Base-by-base conservation (phyloP, 768 basidiomycete genomes). In the Psilocybe azurescens region DNA sequence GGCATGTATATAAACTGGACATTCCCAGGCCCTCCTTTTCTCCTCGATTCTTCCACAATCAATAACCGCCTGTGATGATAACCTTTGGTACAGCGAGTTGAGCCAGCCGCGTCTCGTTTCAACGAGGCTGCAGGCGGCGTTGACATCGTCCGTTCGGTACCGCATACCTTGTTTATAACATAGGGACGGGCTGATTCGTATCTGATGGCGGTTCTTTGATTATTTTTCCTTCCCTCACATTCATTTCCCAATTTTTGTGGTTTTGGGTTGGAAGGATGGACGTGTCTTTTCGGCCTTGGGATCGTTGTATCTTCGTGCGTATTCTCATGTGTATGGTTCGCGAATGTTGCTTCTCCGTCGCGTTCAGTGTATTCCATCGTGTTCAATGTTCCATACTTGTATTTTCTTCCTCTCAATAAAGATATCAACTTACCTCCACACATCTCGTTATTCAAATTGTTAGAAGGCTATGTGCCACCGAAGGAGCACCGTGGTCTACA, bases 101-200 rank as follows among this genome's bases (percentile, higher is more conserved):
- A 86, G 84, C 77, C 65, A 75, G 75, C 79, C 77, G 70, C 76
- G 67, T 68, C 63, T 65, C 67, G 63, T 70, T 75, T 39, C 38
- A 14, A 39, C 78, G 81, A 76, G 78, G 57, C 60, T 60, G 60
- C 57, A 52, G 64, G 64, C 60, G 69, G 79, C 83, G 66, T 75
- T 86, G 85, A 86, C 83, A 82, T 84, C 80, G 85, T 79, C 83
- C 83, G 84, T 86, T 84, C 79, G 85, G 85, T 84, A 82, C 81
- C 81, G 74, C 67, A 64, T 75, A 77, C 77, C 84, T 86, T 86
- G 84, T 86, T 86, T 76, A 66, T 67, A 65, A 63, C 64, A 83
- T 81, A 86, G 85, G 85, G 81, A 86, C 84, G 85, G 82, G 84
- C 83, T 76, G 60, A 62, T 60, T 68, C 62, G 62, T 58, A 80